Base-by-base conservation (phyloP, 805 yeast genomes). In the Candida ponderosae region DNA sequence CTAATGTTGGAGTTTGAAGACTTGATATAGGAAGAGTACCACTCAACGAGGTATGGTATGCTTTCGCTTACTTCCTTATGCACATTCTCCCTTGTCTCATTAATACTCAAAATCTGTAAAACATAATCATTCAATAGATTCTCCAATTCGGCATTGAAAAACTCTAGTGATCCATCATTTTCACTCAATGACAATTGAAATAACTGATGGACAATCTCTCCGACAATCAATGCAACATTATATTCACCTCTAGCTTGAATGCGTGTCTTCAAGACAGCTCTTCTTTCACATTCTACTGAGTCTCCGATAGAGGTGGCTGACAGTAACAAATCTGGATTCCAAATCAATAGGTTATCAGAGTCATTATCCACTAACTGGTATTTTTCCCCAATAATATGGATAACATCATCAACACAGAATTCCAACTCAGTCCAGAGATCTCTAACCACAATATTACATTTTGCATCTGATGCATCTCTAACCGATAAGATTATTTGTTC, bases 261-360 rank as follows among this genome's bases (percentile, higher is more conserved):
- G 32, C 79, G 63, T 21, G 70, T 65, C 24, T 65, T 62, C 4
- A 90, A 56, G 0, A 85, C 78, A 0, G 90, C 75, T 40, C 79
- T 74, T 38, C 98, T 63, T 23, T 76, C 65, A 53, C 98, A 93
- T 16, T 64, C 68, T 23, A 86, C 62, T 2, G 90, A 80, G 31
- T 82, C 82, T 1, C 96, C 81, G 1, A 88, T 73, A 4, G 80
- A 63, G 0, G 97, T 93, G 3, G 96, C 88, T 0, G 96, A 75
- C 0, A 90, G 60, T 11, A 93, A 59, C 4, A 75, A 60, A 53
- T 93, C 97, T 0, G 98, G 98, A 45, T 83, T 74, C 71, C 93
- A 72, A 17, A 90, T 70, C 21, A 89, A 57, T n/a, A 88, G 54
- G 46, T 81, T 77, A 23, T 70, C 70, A 26, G 68, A 59, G 40